phyloP scores from a whole-genome alignment of 306 rosid species.

The Abrus pulchellus region DNA sequence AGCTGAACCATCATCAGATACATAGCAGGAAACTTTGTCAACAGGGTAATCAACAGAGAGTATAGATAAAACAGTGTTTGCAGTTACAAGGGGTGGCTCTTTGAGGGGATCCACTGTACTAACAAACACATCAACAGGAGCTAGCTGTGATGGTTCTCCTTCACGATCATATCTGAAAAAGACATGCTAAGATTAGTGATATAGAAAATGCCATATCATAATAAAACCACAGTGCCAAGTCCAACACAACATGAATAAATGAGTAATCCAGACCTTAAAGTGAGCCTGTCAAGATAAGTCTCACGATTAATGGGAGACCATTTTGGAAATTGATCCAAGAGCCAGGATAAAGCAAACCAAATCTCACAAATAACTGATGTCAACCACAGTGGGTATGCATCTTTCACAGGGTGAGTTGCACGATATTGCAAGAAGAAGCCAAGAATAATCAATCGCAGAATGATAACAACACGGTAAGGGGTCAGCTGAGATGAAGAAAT shows the following conservation, averaged over 20 bases:
- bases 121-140: constrained; percentile 91
- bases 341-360: constrained; percentile 99
- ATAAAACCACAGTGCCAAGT: constrained; percentile 27
- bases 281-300: constrained; percentile 92
- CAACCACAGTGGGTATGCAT: constrained; percentile 93
- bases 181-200: constrained; percentile 44
- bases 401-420: constrained; percentile 93
- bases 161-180: constrained; percentile 88
- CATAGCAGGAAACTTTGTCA: constrained; percentile 99
- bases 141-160: constrained; percentile 96
- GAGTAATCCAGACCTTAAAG: constrained; percentile 70
- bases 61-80: constrained; percentile 98
- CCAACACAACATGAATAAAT: constrained; percentile 20
- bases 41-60: constrained; percentile 99
- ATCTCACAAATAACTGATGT: constrained; percentile 98
- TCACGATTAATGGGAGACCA: constrained; percentile 96
- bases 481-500: constrained; percentile 88
- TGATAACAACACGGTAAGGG: constrained; percentile 90
- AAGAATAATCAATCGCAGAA: constrained; percentile 93
- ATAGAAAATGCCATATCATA: constrained; percentile 28
- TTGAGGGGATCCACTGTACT: constrained; percentile 99
- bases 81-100: constrained; percentile 97
- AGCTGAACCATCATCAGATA: constrained; percentile 99
- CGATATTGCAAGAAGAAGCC: constrained; percentile 97
- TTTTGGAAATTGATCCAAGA: constrained; percentile 99